Base-by-base conservation (phyloP, 2,329 filamentous ascomycete species). In the Nemania sp. region DNA sequence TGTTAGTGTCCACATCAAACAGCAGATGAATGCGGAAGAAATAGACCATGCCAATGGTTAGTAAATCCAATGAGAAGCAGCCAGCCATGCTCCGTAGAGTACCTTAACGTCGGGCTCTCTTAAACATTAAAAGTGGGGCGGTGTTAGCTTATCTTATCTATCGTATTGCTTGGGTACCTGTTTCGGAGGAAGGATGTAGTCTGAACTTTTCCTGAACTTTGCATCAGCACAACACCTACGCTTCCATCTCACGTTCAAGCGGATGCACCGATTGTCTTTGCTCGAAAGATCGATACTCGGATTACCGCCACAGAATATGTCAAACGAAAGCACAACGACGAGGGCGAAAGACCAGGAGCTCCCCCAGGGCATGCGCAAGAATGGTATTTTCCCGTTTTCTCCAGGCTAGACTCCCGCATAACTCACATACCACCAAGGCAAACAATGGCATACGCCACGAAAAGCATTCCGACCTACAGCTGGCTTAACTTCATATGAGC, bases 361-460 rank as follows among this genome's bases (percentile, higher is more conserved):
- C 64, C 67, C 68, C 51, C 75, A 74, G 72, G 90, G 86, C 60
- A 87, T 94, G 81, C 88, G 90, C 65, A 88, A 88, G 72, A 96
- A 96, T 77, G 90, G 90, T 93, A 77, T 60, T 75, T 65, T 54
- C 17, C 31, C 20, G 41, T 37, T 23, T 15, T 11, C 6, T 30
- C n/a, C n/a, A 1, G 28, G 19, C 9, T 3, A 20, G 17, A 11
- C 40, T 26, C 23, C 39, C 19, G 26, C 19, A n/a, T 36, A 9
- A 40, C 61, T 59, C 19, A 51, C 61, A 56, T 60, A 48, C 47
- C 49, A 52, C 49, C 37, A 68, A 96, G 94, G 94, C 70, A 97
- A 97, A 77, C 90, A 96, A 77, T 99, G 94, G 94, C 91, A 95
- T 70, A 78, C 81, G 48, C 79, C 82, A 23, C 93, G 91, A 71